phyloP scores from a whole-genome alignment of 371 early-diverging fungal species.

The Conidiobolus incongruus region DNA sequence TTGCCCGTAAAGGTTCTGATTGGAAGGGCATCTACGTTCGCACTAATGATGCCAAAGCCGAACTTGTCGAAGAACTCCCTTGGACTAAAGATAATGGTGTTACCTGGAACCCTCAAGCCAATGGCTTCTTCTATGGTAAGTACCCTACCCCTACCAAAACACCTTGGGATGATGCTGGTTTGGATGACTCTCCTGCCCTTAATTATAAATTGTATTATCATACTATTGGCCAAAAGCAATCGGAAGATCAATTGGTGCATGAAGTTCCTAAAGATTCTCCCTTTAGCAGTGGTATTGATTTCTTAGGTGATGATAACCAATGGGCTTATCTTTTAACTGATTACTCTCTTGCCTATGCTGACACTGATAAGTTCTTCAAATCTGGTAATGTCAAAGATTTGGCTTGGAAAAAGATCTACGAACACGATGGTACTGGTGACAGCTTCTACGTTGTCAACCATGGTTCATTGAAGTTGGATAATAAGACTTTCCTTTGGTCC shows the following conservation, averaged over 20 bases:
- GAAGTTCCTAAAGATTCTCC: slow-evolving; percentile 19
- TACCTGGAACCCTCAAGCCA: slow-evolving; percentile 29
- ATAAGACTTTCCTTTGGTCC: slow-evolving; percentile 24
- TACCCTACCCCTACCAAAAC: not conserved
- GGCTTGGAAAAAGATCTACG: slow-evolving; percentile 13
- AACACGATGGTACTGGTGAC: slow-evolving; percentile 22
- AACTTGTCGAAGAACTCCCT: slow-evolving; percentile 10
- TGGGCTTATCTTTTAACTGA: too few species aligned
- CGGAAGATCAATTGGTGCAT: slow-evolving; percentile 16
- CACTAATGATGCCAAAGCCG: slow-evolving; percentile 5
- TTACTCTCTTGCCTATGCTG: too few species aligned
- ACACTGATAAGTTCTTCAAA: not conserved
- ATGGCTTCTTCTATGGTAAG: slow-evolving; percentile 29
- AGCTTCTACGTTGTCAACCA: slow-evolving; percentile 10
- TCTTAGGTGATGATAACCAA: slow-evolving; percentile 28
- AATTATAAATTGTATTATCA: slow-evolving; percentile 14
- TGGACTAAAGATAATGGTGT: slow-evolving; percentile 31
- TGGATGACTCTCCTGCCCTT: not conserved
- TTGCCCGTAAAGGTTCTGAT: slow-evolving; percentile 29
- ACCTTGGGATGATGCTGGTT: not conserved
- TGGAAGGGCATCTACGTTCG: slow-evolving; percentile 30
- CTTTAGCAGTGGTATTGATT: slow-evolving; percentile 7
- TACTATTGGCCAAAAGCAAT: slow-evolving; percentile 22
- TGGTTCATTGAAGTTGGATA: slow-evolving; percentile 8
- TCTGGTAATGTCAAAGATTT: slow-evolving; percentile 3